A percentile compares a stretch with the other conserved stretches of the same genome.
Evolutionary conservation across 345 rosid species (phyloP).

Genomic region (Aegle marmelos): DNA sequence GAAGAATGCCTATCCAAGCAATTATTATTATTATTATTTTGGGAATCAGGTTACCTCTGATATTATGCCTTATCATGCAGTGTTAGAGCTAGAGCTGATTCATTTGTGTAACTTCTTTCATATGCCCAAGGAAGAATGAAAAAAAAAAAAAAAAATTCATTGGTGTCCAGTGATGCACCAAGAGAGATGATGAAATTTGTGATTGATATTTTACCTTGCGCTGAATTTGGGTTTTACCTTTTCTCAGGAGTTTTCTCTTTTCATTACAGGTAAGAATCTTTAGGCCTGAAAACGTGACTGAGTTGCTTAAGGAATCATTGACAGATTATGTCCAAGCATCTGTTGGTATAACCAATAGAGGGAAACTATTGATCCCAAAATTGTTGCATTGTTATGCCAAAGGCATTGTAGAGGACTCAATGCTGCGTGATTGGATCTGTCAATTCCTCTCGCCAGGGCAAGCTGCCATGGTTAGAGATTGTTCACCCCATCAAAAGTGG

Average conservation of each 20-base stretch:
- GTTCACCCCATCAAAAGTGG: conserved; percentile 44
- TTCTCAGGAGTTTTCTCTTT: neutral
- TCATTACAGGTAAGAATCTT: conserved; percentile 55
- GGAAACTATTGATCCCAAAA: conserved; percentile 58
- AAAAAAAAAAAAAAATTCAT: neutral
- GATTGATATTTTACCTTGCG: neutral
- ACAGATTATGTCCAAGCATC: conserved; percentile 58
- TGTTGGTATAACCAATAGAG: conserved; percentile 43
- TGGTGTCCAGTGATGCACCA: neutral
- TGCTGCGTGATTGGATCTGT: conserved; percentile 56
- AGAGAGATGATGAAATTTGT: neutral
- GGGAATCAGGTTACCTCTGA: too few relatives aligned
- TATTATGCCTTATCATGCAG: neutral
- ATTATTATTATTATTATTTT: neutral
- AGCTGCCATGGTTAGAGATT: conserved; percentile 41
- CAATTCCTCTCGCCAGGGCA: conserved; percentile 48
- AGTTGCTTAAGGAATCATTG: conserved; percentile 42
- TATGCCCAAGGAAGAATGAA: neutral
- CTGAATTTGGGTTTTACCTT: neutral
- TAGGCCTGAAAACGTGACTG: conserved; percentile 47
- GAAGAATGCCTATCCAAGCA: neutral
- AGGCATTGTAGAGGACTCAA: conserved; percentile 38
- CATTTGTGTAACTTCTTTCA: neutral
- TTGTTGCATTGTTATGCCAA: conserved; percentile 50
- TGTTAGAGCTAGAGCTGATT: neutral